phyloP scores from a whole-genome alignment of 441 rosid genomes.

The Eutrema salsugineum region DNA sequence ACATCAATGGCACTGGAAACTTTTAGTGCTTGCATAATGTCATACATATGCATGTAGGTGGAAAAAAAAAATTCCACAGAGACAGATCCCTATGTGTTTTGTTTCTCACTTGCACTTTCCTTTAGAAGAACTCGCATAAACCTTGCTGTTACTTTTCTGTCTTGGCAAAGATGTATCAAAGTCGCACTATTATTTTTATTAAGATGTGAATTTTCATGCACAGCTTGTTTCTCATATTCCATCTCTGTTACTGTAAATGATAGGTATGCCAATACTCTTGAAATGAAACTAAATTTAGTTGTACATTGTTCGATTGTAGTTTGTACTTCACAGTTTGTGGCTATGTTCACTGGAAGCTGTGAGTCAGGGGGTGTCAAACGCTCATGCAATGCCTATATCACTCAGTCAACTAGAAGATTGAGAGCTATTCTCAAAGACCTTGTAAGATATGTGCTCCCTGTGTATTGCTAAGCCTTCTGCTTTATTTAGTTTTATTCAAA shows the following conservation, averaged over 20 bases:
- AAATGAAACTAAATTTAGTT: constrained; percentile 2
- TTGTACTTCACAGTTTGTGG: constrained; percentile 86
- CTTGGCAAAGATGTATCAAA: background rate
- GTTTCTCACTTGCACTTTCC: background rate
- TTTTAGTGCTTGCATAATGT: background rate
- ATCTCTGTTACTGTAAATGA: constrained; percentile 4
- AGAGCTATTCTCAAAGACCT: constrained; percentile 81
- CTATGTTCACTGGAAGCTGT: constrained; percentile 64
- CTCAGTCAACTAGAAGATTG: constrained; percentile 85
- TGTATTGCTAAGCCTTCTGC: background rate
- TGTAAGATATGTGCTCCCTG: constrained; percentile 50
- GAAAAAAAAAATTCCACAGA: background rate
- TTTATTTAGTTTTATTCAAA: background rate
- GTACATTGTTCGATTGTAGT: constrained; percentile 39
- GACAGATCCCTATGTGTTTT: background rate
- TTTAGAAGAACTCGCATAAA: background rate
- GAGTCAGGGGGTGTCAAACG: constrained; percentile 44
- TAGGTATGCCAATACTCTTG: background rate
- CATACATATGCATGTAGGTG: constrained; percentile 8
- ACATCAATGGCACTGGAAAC: background rate
- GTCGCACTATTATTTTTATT: background rate
- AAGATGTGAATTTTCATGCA: constrained; percentile 1
- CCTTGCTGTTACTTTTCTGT: background rate
- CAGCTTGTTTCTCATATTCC: constrained; percentile 6
- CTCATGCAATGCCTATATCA: constrained; percentile 72